Evolutionary conservation across 139 green algal genomes (phyloP), one percentile per base, ranked within the genome.

Genomic region (Zygnema circumcarinatum): DNA sequence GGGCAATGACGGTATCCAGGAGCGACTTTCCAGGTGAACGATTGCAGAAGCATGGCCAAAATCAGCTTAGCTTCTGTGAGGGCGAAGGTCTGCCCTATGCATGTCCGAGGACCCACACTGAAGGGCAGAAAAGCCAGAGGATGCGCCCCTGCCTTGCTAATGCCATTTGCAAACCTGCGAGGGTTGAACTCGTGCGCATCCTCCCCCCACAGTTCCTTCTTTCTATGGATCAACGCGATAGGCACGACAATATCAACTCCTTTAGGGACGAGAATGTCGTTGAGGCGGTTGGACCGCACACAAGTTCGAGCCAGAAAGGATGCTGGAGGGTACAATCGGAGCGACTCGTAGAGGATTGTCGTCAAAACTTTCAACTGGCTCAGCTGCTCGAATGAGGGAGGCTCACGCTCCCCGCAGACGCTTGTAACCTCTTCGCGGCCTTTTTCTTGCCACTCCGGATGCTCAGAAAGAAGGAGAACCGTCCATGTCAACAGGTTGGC

Each of bases 1-100:
- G 83, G 83, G 16, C 33, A n/a, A 76, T 88, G 83, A 2, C 68
- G 39, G 38, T 88, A 88, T 0, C 52, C 73, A 2, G 68, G 69
- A n/a, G 91, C 94, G 20, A 95, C 67, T 21, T 76, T 81, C 80
- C 98, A 97, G 7, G 95, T 92, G 85, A 96, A 98, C 20, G 94
- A 90, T 33, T 95, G 91, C 90, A 95, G 33, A 56, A 98, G 92
- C 92, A 98, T 94, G 33, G 94, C 92, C 79, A 98, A 89, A 0
- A 93, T 92, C n/a, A 95, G 92, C 2, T 97, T 73, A 2, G 93
- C 87, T 92, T 99, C 96, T 85, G 96, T 95, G 81, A 98, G 87
- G 29, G 97, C 97, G 93, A 99, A 99, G 90, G 98, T 96, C 91
- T 99, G 97, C n/a, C 97, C 97, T 2, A 99, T 93, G 88, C 97